A percentile compares a stretch with the other conserved stretches of the same genome.
Conservation (phyloP, 306 rosid genomes). For the Quercus bicolor region DNA sequence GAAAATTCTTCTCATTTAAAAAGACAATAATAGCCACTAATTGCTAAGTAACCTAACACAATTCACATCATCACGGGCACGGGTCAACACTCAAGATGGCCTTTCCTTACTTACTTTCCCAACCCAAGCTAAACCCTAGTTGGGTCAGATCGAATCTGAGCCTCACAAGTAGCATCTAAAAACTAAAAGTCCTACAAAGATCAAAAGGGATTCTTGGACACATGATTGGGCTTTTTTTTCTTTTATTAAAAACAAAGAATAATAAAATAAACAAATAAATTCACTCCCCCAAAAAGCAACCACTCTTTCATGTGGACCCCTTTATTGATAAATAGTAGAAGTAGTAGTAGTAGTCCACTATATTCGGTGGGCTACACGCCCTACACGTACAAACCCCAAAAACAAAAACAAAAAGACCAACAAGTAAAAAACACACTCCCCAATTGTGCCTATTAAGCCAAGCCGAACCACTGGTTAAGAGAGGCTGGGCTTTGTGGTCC, state of each 20-base stretch:
- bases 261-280: neutral
- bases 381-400: constrained; percentile 15
- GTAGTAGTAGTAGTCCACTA: constrained; percentile 16
- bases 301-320: constrained; percentile 20
- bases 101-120: too few relatives aligned
- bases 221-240: constrained; percentile 13
- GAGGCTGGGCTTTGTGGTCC: too few relatives aligned
- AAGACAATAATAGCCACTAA: too few relatives aligned
- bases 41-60: too few relatives aligned
- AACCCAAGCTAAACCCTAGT: too few relatives aligned
- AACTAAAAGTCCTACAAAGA: neutral
- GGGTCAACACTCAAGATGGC: too few relatives aligned
- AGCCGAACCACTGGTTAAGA: too few relatives aligned
- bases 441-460: too few relatives aligned
- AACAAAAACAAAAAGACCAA: neutral
- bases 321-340: neutral
- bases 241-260: neutral
- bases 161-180: neutral
- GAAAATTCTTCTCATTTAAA: too few relatives aligned
- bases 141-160: neutral
- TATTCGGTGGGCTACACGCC: constrained; percentile 30
- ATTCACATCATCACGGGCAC: too few relatives aligned
- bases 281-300: neutral
- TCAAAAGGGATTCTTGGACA: neutral
- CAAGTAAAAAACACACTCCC: neutral